Evolutionary conservation across 306 rosid genomes (phyloP), one percentile per base, ranked within the genome.

Genomic region (Cercis canadensis): DNA sequence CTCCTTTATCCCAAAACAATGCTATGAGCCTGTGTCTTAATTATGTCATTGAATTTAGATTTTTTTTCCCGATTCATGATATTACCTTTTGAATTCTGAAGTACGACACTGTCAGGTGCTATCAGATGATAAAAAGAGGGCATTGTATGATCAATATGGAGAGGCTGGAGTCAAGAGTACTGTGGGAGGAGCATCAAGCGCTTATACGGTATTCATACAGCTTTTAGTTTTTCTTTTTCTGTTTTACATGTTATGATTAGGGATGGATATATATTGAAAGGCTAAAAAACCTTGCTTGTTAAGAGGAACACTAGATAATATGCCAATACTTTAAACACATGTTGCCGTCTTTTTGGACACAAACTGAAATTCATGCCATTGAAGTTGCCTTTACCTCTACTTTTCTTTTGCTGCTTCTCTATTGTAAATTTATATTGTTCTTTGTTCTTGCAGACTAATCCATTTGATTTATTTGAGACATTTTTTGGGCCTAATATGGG

Each of bases 61-160:
- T 37, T 41, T 76, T 63, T 43, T 47, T 11, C 49, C 4, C 65
- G 50, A 58, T 75, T 44, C 67, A 56, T 84, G 57, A 67, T 69
- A 72, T 76, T 67, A 70, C 84, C 90, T 81, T 81, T 84, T 90
- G 82, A 89, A 78, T 85, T 89, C 84, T 80, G 80, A 84, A 84
- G 88, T 87, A 74, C 73, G 40, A 81, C 79, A 60, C 74, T 90
- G 87, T 76, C 98, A 94, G 98, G 98, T 94, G 79, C 87, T 94
- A 86, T 90, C 98, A 89, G 98, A 90, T 81, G 98, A 94, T 74
- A 88, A 94, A 68, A 90, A 94, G 84, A 87, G 98, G 80, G 88
- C 98, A 72, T 73, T 90, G 72, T 94, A 94, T 82, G 98, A 94
- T 87, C 96, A 86, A 80, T 94, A 87, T 78, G 98, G 98, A 2